Evolutionary conservation across 257 asterid genomes (phyloP).

Genomic region (Scutellaria baicalensis): DNA sequence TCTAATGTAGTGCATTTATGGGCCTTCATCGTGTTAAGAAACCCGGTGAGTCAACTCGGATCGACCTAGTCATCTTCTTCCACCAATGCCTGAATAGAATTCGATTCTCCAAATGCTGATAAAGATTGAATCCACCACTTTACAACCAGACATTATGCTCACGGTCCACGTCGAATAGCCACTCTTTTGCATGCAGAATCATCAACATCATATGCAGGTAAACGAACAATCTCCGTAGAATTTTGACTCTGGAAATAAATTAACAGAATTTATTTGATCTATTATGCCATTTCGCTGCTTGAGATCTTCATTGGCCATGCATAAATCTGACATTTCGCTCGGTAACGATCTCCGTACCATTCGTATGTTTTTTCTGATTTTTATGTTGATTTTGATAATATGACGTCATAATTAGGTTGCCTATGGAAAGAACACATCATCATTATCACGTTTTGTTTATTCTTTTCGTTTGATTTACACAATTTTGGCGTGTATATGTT

Average conservation of each 20-base stretch:
- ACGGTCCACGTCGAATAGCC: constrained; percentile 10
- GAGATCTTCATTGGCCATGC: constrained; percentile 27
- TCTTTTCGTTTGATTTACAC: constrained; percentile 29
- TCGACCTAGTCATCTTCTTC: constrained; percentile 6
- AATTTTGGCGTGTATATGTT: constrained; percentile 21
- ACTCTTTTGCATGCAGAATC: constrained; percentile 6
- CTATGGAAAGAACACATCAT: constrained; percentile 21
- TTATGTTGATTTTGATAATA: neutral
- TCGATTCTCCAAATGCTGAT: constrained; percentile 16
- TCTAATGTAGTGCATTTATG: no score
- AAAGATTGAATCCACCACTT: constrained; percentile 14
- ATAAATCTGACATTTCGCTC: constrained; percentile 25
- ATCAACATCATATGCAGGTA: constrained; percentile 21
- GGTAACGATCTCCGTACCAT: constrained; percentile 45
- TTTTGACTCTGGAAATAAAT: constrained; percentile 1
- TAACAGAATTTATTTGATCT: neutral
- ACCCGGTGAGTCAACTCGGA: constrained; percentile 16
- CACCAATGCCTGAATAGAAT: constrained; percentile 25
- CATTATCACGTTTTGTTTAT: constrained; percentile 20
- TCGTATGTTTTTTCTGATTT: constrained; percentile 22
- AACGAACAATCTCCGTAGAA: neutral
- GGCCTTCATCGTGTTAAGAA: neutral
- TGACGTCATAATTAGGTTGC: constrained; percentile 15
- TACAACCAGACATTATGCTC: constrained; percentile 29
- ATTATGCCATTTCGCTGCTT: constrained; percentile 30